Evolutionary conservation across 2,329 filamentous ascomycete genomes (phyloP), one percentile per base, ranked within the genome.

Genomic region (Botrytis sinoallii): DNA sequence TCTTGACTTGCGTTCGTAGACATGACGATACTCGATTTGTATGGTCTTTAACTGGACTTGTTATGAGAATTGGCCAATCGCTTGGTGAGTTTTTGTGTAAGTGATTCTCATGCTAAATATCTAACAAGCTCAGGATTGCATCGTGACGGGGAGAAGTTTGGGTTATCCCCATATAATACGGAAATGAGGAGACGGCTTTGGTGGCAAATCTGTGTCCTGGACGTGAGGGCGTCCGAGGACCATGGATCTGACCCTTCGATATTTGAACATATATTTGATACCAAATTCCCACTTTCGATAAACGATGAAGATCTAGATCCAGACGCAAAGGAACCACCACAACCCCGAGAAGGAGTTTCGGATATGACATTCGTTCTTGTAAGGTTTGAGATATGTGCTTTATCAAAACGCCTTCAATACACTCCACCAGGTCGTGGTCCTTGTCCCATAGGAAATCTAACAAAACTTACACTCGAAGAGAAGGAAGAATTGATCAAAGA

Each of bases 201-300:
- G 88, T 90, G 88, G 86, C 85, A 88, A 74, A 80, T 90, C 4
- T 89, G 86, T 76, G 83, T 90, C 22, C 81, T 92, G 0, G 90
- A 92, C 78, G 84, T 86, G 4, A 83, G 89, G 74, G 85, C 89
- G 1, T 87, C 88, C 0, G 89, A 91, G 77, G 88, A 91, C 74
- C 88, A 91, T 78, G 89, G 89, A 0, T 88, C 87, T 35, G 89
- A 91, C 74, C 86, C 88, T 4, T 88, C 86, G 0, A 89, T 92
- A 60, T 80, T 85, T 3, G 84, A 88, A 67, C 84, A 86, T 20
- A 85, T 85, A 18, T 92, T 88, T 77, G 90, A 92, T 78, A 91
- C 90, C 0, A 85, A 83, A 72, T 77, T 85, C 14, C 86, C 86
- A 1, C 76, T 83, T 8, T 87, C 87, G 63, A 82, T 87, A 61